Conservation (phyloP, 2,329 filamentous ascomycete species). For the Colletotrichum liaoningense region DNA sequence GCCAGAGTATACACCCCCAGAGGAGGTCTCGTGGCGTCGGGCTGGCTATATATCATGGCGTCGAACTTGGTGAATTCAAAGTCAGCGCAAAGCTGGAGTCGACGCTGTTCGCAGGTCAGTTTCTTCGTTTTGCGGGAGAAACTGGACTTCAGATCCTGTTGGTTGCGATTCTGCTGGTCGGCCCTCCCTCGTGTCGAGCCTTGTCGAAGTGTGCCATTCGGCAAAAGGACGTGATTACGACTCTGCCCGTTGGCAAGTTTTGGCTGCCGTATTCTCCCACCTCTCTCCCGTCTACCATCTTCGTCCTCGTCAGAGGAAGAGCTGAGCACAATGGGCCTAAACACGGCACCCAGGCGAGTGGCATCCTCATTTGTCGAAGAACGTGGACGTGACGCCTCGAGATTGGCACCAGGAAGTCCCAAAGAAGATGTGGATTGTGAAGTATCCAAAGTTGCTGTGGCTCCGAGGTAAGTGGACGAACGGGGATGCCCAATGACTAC, state of each 20-base stretch:
- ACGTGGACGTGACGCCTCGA: not conserved
- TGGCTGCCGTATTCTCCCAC: not conserved
- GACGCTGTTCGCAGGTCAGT: constrained; percentile 15
- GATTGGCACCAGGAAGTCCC: not conserved
- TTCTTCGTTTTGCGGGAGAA: not conserved
- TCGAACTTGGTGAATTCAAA: constrained; percentile 38
- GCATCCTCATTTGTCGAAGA: not conserved
- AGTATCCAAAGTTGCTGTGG: not conserved
- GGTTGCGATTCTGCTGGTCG: not conserved
- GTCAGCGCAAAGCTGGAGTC: constrained; percentile 5
- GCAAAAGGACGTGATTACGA: not conserved
- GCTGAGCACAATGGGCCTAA: not conserved
- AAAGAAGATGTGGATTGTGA: not conserved
- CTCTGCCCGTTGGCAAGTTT: not conserved
- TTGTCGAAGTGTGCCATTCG: not conserved
- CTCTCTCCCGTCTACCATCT: not conserved
- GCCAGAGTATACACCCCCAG: not conserved
- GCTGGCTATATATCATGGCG: constrained; percentile 33
- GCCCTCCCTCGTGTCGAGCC: not conserved
- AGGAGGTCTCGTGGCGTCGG: constrained; percentile 33
- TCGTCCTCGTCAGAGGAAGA: constrained; percentile 4
- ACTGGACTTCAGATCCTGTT: not conserved
- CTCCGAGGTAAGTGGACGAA: not conserved
- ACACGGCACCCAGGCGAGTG: not conserved
- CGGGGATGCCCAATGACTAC: not conserved